phyloP scores from a whole-genome alignment of 768 basidiomycete species.

The Suillus subaureus region DNA sequence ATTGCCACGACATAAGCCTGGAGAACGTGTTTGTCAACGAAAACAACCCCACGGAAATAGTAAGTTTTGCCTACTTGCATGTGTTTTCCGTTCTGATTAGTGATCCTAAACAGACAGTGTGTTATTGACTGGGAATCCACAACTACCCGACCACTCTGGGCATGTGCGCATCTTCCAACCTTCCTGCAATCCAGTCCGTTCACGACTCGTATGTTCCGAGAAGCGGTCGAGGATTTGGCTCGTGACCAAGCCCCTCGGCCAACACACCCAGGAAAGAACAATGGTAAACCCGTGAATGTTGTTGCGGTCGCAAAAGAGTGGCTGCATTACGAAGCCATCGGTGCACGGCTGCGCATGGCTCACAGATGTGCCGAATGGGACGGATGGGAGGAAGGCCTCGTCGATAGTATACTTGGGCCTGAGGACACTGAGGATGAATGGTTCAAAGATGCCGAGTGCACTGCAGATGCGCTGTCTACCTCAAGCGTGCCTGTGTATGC shows the following conservation, averaged over 20 bases:
- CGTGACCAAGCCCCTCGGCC: conserved; percentile 19
- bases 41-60: conserved; percentile 66
- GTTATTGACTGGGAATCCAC: conserved; percentile 93
- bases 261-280: conserved; percentile 21
- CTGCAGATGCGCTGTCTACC: conserved; percentile 11
- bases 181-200: conserved; percentile 81
- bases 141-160: conserved; percentile 85
- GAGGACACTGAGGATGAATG: conserved; percentile 74
- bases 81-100: conserved; percentile 15
- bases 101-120: conserved; percentile 58
- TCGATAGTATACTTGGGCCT: conserved; percentile 72
- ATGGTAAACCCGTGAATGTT: conserved; percentile 31
- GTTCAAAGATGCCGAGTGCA: conserved; percentile 49
- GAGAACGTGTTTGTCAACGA: conserved; percentile 85
- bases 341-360: conserved; percentile 69
- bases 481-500: background rate
- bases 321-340: conserved; percentile 70
- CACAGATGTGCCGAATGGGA: conserved; percentile 89
- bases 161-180: conserved; percentile 78
- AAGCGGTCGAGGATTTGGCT: conserved; percentile 55
- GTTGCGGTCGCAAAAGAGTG: conserved; percentile 62
- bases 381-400: conserved; percentile 87
- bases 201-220: conserved; percentile 69
- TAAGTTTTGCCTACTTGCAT: conserved; percentile 38
- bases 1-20: conserved; percentile 84